These are phyloP conservation scores for Clavispora asparagi DNA, from an alignment of 805 yeast species.

Conservation along the genomic window DNA sequence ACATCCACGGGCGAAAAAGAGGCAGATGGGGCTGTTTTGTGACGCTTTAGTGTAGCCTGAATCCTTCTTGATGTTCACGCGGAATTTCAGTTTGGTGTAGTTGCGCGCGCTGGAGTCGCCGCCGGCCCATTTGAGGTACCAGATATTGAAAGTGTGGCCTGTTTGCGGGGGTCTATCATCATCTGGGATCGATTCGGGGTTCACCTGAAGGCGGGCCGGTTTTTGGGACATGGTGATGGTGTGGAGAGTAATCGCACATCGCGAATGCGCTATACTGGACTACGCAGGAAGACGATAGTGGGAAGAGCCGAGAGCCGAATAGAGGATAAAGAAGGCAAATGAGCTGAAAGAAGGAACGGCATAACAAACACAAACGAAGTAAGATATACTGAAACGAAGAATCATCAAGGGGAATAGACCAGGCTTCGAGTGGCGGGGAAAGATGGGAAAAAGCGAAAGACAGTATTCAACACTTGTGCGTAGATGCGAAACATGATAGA, in stretches of 20 bases:
- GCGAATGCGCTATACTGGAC: not conserved
- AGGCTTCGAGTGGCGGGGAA: too few species aligned
- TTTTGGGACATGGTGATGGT: constrained; percentile 1
- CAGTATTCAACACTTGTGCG: too few species aligned
- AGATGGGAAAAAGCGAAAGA: too few species aligned
- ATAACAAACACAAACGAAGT: too few species aligned
- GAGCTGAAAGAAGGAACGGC: too few species aligned
- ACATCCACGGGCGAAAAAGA: constrained; percentile 85
- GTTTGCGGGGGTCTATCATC: constrained; percentile 71
- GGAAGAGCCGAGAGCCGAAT: too few species aligned
- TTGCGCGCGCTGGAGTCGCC: constrained; percentile 45
- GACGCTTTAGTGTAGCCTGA: constrained; percentile 73
- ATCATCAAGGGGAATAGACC: too few species aligned
- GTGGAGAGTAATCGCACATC: not conserved
- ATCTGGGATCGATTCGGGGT: constrained; percentile 49
- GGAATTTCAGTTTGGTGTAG: constrained; percentile 49
- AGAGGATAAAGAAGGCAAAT: too few species aligned
- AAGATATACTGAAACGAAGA: too few species aligned
- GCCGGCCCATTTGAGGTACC: constrained; percentile 89
- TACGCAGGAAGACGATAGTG: not conserved
- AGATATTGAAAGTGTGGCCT: constrained; percentile 76
- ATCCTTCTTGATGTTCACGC: constrained; percentile 58
- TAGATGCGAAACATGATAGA: too few species aligned
- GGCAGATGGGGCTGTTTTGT: constrained; percentile 52
- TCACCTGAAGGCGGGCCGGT: constrained; percentile 73